Percentiles rank a stretch among this genome's conserved stretches.
These are phyloP conservation scores for Dendrobium officinale DNA, from an alignment of 106 monocot genomes.

Conservation along the genomic window DNA sequence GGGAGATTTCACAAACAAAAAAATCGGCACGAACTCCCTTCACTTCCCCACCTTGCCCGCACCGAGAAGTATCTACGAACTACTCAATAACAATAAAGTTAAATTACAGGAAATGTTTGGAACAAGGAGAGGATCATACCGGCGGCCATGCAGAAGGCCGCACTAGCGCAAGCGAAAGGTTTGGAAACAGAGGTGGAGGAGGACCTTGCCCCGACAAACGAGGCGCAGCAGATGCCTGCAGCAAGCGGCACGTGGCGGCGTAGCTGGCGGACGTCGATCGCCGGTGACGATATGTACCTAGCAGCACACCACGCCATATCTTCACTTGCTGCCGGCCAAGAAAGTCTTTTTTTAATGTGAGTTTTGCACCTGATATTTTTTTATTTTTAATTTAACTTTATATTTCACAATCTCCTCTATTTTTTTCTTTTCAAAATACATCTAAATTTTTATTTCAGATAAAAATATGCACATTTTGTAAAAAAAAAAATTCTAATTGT, in stretches of 20 bases:
- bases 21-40: neutral
- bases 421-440: too few relatives aligned
- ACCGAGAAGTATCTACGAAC: neutral
- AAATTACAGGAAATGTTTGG: neutral
- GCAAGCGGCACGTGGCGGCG: slow-evolving; percentile 25
- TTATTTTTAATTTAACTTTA: too few relatives aligned
- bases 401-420: too few relatives aligned
- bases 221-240: slow-evolving; percentile 40
- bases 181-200: neutral
- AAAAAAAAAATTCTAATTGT: too few relatives aligned
- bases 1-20: neutral
- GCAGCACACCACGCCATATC: slow-evolving; percentile 18
- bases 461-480: too few relatives aligned
- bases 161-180: slow-evolving; percentile 39
- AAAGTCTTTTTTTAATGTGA: too few relatives aligned
- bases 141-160: slow-evolving; percentile 20
- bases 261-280: slow-evolving; percentile 11
- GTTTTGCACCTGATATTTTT: too few relatives aligned
- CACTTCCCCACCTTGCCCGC: neutral
- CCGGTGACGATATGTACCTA: slow-evolving; percentile 8
- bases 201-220: slow-evolving; percentile 18
- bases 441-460: too few relatives aligned
- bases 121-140: neutral
- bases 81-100: neutral
- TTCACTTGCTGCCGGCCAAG: neutral